Evolutionary conservation across 1,284 basidiomycete genomes (phyloP).

Genomic region (Tilletia horrida): DNA sequence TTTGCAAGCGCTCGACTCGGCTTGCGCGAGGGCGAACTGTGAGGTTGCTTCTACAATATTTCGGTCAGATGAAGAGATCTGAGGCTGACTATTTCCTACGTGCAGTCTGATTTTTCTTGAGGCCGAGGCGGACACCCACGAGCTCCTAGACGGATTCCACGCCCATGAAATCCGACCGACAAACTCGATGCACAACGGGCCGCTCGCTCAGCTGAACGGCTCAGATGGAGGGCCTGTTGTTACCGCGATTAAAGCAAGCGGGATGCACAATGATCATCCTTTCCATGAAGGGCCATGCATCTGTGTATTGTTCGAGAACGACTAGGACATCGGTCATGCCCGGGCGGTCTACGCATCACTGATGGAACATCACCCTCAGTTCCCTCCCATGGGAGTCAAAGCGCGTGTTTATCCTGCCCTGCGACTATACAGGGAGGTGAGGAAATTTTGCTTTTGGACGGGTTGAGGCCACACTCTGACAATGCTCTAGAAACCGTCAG

Average conservation of each 20-base stretch:
- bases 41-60: too few relatives aligned
- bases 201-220: background rate
- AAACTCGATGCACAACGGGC: background rate
- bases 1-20: too few relatives aligned
- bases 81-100: too few relatives aligned
- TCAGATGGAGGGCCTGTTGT: background rate
- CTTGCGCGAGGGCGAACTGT: too few relatives aligned
- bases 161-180: too few relatives aligned
- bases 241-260: background rate
- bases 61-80: too few relatives aligned
- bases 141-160: too few relatives aligned
- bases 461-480: too few relatives aligned
- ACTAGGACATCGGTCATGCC: background rate
- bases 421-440: background rate
- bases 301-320: background rate
- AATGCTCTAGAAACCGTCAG: too few relatives aligned
- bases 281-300: background rate
- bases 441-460: too few relatives aligned
- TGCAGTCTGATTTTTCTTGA: too few relatives aligned
- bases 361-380: background rate
- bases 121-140: too few relatives aligned
- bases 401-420: background rate
- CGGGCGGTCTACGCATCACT: background rate
- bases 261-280: background rate
- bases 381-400: background rate